These are phyloP conservation scores for Cryptococcus depauperatus DNA, from an alignment of 1,284 basidiomycete species.

Conservation along the genomic window DNA sequence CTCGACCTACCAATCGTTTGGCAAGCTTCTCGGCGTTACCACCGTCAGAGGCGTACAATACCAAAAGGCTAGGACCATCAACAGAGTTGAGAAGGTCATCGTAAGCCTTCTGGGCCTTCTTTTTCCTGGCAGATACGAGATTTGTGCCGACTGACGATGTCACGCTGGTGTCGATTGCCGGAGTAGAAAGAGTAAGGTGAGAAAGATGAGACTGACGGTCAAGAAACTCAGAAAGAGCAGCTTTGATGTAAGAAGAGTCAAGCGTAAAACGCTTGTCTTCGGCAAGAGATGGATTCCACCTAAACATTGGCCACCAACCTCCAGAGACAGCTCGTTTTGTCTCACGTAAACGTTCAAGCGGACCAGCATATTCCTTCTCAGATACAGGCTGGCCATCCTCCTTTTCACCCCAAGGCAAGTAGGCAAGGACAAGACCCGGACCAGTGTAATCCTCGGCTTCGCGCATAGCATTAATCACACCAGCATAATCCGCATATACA, in stretches of 20 bases:
- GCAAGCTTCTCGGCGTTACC: slow-evolving; percentile 93
- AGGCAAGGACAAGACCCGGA: slow-evolving; percentile 87
- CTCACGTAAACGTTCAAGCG: slow-evolving; percentile 87
- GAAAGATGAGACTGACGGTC: slow-evolving; percentile 94
- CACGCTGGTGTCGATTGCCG: slow-evolving; percentile 72
- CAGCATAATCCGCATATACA: slow-evolving; percentile 89
- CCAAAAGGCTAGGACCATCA: slow-evolving; percentile 79
- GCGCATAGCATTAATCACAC: slow-evolving; percentile 83
- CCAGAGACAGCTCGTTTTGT: slow-evolving; percentile 94
- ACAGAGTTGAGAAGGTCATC: slow-evolving; percentile 74
- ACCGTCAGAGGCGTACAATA: slow-evolving; percentile 89
- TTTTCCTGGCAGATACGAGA: slow-evolving; percentile 73
- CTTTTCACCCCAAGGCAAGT: slow-evolving; percentile 72
- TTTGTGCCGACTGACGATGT: slow-evolving; percentile 77
- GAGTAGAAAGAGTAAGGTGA: slow-evolving; percentile 70
- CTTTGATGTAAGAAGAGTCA: slow-evolving; percentile 89
- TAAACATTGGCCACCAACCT: slow-evolving; percentile 96
- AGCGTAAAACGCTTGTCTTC: slow-evolving; percentile 77
- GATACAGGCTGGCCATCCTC: slow-evolving; percentile 47
- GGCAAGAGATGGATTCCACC: slow-evolving; percentile 89
- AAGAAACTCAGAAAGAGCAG: slow-evolving; percentile 89
- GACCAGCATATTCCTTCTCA: slow-evolving; percentile 53
- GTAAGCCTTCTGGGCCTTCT: slow-evolving; percentile 78
- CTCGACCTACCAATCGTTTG: slow-evolving; percentile 75
- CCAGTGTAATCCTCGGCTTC: slow-evolving; percentile 89